These are phyloP conservation scores for Zymoseptoria ardabiliae DNA, from an alignment of 2,329 filamentous ascomycete species.

Conservation along the genomic window DNA sequence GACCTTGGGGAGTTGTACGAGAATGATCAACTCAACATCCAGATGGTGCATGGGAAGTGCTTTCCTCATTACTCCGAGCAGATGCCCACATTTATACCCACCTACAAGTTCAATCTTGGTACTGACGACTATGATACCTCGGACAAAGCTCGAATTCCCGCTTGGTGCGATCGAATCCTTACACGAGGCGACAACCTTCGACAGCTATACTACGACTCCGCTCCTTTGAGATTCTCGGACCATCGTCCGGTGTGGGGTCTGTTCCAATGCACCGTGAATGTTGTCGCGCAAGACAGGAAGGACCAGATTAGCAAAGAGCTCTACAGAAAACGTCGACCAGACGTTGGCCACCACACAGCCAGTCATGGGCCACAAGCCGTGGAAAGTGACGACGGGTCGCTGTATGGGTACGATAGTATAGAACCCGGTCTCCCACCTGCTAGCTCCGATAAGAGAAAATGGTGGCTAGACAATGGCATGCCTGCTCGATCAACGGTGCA, in stretches of 20 bases:
- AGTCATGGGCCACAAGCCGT: conserved; percentile 43
- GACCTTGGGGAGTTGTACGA: conserved; percentile 77
- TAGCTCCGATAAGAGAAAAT: conserved; percentile 55
- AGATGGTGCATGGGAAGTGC: conserved; percentile 87
- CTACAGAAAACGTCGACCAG: conserved; percentile 60
- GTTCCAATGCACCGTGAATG: conserved; percentile 75
- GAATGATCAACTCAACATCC: conserved; percentile 90
- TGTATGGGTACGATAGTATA: conserved; percentile 73
- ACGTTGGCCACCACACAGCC: conserved; percentile 58
- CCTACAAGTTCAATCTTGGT: conserved; percentile 91
- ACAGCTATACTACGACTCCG: conserved; percentile 75
- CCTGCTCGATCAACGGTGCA: conserved; percentile 66
- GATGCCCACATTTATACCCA: conserved; percentile 79
- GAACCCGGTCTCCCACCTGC: conserved; percentile 65
- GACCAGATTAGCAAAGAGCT: conserved; percentile 66
- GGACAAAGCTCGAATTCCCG: conserved; percentile 89
- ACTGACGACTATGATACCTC: conserved; percentile 88
- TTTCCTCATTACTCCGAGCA: conserved; percentile 92
- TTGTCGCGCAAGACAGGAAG: conserved; percentile 68
- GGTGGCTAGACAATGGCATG: conserved; percentile 60
- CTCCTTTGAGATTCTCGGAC: conserved; percentile 82
- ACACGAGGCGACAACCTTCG: conserved; percentile 76
- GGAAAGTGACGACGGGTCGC: conserved; percentile 68
- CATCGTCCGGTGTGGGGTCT: conserved; percentile 90
- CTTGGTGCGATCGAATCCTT: conserved; percentile 92